These are phyloP conservation scores for Arthrinium phaeospermum DNA, from an alignment of 2,329 filamentous ascomycete genomes.

Conservation along the genomic window DNA sequence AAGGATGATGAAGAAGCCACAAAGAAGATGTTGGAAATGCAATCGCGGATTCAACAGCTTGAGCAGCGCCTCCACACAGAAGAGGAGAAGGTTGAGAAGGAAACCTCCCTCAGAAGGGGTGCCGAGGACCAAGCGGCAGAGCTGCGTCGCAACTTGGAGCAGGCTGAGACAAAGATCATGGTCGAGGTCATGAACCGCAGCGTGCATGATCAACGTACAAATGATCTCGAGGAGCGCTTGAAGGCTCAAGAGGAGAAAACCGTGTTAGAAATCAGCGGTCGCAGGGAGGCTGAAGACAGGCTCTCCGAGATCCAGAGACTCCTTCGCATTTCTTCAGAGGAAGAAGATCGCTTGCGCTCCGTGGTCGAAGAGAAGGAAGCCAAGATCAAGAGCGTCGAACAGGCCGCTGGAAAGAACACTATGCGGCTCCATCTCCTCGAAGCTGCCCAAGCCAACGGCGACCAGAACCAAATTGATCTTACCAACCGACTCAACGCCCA, in stretches of 20 bases:
- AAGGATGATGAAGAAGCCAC: conserved; percentile 57
- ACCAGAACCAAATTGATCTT: conserved; percentile 60
- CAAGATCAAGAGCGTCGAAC: conserved; percentile 65
- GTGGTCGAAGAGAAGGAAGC: conserved; percentile 73
- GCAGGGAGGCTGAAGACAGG: conserved; percentile 74
- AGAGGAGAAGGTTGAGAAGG: conserved; percentile 54
- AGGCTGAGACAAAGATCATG: conserved; percentile 64
- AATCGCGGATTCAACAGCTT: conserved; percentile 56
- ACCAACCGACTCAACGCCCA: conserved; percentile 59
- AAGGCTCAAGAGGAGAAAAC: conserved; percentile 66
- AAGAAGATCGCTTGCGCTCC: conserved; percentile 71
- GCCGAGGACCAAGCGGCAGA: conserved; percentile 61
- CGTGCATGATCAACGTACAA: conserved; percentile 64
- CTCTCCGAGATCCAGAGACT: conserved; percentile 75
- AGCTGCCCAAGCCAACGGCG: conserved; percentile 64
- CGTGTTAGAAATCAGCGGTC: conserved; percentile 67
- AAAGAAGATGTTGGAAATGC: conserved; percentile 62
- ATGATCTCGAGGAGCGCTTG: conserved; percentile 73
- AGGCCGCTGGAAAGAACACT: conserved; percentile 56
- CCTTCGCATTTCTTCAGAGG: conserved; percentile 72
- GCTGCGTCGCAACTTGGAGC: conserved; percentile 59
- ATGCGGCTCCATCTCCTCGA: conserved; percentile 72
- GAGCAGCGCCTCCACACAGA: conserved; percentile 37
- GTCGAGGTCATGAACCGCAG: conserved; percentile 67
- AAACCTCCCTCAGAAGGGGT: conserved; percentile 53